Evolutionary conservation across 2,329 filamentous ascomycete species (phyloP).

Genomic region (Exutisphaerella laricina): DNA sequence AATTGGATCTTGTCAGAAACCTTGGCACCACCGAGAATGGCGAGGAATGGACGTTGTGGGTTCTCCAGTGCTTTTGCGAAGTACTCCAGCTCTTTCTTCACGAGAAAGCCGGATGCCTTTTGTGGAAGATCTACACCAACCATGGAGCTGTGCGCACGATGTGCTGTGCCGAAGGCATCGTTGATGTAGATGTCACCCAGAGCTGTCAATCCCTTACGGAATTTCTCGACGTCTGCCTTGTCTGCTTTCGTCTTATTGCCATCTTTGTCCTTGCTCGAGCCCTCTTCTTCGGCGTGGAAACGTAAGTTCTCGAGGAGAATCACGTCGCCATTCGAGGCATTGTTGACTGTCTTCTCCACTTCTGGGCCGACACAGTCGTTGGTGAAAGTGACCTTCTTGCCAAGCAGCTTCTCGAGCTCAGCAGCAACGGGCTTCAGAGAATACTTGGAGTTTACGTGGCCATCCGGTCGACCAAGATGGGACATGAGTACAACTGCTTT

Average conservation of each 20-base stretch:
- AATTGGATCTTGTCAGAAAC: slow-evolving; percentile 99
- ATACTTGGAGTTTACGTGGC: slow-evolving; percentile 86
- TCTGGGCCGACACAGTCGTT: slow-evolving; percentile 85
- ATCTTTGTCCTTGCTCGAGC: slow-evolving; percentile 84
- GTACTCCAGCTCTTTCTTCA: slow-evolving; percentile 99
- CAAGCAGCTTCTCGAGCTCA: slow-evolving; percentile 71
- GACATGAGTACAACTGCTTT: slow-evolving; percentile 91
- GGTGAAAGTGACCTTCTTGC: slow-evolving; percentile 79
- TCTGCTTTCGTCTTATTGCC: slow-evolving; percentile 99
- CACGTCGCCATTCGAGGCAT: slow-evolving; percentile 72
- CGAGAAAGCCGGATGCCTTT: slow-evolving; percentile 95
- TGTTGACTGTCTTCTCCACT: slow-evolving; percentile 83
- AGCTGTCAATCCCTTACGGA: slow-evolving; percentile 90
- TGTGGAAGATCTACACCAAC: slow-evolving; percentile 92
- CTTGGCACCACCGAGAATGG: slow-evolving; percentile 97
- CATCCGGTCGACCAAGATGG: slow-evolving; percentile 92
- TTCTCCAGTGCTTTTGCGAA: slow-evolving; percentile 94
- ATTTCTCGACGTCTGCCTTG: slow-evolving; percentile 83
- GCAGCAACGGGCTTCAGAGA: slow-evolving; percentile 82
- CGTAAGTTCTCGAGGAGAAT: slow-evolving; percentile 95
- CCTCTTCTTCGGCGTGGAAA: slow-evolving; percentile 98
- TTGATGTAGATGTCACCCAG: slow-evolving; percentile 97
- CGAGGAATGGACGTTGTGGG: slow-evolving; percentile 92
- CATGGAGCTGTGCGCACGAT: slow-evolving; percentile 99
- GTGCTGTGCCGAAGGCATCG: slow-evolving; percentile 96